A percentile compares a stretch with the other conserved stretches of the same genome.
Conservation (phyloP, 2,329 filamentous ascomycete genomes). For the Ophiostoma pallidulum region DNA sequence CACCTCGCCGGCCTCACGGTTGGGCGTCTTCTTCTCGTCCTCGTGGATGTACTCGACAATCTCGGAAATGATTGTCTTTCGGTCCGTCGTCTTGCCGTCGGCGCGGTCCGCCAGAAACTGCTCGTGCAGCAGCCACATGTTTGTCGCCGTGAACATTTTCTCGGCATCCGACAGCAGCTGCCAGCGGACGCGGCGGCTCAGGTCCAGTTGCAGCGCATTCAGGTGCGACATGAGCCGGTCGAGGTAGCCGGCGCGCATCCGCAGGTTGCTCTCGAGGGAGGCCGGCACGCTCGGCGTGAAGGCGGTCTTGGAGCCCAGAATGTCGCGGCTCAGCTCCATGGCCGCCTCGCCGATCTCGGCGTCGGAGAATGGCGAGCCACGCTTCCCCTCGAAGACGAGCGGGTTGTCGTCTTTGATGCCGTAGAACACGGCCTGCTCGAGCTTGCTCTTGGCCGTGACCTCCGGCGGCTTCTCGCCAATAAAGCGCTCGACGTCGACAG, state of each 20-base stretch:
- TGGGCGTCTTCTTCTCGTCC: slow-evolving; percentile 60
- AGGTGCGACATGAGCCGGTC: slow-evolving; percentile 66
- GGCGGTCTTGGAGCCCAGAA: slow-evolving; percentile 66
- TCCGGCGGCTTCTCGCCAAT: slow-evolving; percentile 46
- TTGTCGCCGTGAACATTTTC: slow-evolving; percentile 70
- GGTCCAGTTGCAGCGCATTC: slow-evolving; percentile 50
- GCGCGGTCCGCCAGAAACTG: slow-evolving; percentile 50
- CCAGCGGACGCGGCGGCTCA: slow-evolving; percentile 67
- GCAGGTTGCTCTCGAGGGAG: slow-evolving; percentile 73
- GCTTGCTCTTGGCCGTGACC: slow-evolving; percentile 75
- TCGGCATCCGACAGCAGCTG: slow-evolving; percentile 80
- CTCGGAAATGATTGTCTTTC: slow-evolving; percentile 62
- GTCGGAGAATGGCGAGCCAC: slow-evolving; percentile 55
- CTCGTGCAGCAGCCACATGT: slow-evolving; percentile 76
- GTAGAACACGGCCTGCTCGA: slow-evolving; percentile 93
- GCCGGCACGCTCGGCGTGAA: slow-evolving; percentile 65
- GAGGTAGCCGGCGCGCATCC: slow-evolving; percentile 61
- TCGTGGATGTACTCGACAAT: slow-evolving; percentile 69
- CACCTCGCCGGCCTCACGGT: slow-evolving; percentile 57
- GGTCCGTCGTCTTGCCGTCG: slow-evolving; percentile 37
- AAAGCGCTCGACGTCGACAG: slow-evolving; percentile 51
- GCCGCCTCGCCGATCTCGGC: slow-evolving; percentile 70
- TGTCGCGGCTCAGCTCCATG: slow-evolving; percentile 67
- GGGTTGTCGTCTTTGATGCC: slow-evolving; percentile 73
- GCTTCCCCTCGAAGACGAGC: slow-evolving; percentile 68